Conservation (phyloP, 2,329 filamentous ascomycete species). For the Hypoxylon sp. region DNA sequence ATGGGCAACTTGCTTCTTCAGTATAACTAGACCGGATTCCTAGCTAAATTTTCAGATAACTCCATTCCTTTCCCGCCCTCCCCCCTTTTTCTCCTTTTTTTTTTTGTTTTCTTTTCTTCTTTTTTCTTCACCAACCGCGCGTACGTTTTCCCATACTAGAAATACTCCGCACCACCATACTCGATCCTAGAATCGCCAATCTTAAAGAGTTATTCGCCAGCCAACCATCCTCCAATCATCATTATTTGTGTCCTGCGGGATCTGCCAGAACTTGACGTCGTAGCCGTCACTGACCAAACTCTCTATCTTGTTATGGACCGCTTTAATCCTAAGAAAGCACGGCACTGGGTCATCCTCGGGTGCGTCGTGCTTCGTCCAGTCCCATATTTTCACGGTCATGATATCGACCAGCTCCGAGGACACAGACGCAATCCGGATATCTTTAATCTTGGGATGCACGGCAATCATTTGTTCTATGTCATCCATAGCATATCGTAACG, state of each 20-base stretch:
- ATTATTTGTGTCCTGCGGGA: background rate
- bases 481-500: background rate
- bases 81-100: too few relatives aligned
- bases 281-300: background rate
- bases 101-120: too few relatives aligned
- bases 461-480: background rate
- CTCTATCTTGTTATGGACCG: background rate
- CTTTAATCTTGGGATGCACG: background rate
- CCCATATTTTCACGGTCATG: background rate
- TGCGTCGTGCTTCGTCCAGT: background rate
- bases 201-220: too few relatives aligned
- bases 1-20: too few relatives aligned
- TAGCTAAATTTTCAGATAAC: too few relatives aligned
- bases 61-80: too few relatives aligned
- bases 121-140: too few relatives aligned
- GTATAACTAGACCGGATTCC: too few relatives aligned
- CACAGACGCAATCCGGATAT: background rate
- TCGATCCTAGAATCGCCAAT: too few relatives aligned
- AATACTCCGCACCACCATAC: too few relatives aligned
- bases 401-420: background rate
- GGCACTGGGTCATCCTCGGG: background rate
- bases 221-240: background rate
- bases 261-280: background rate
- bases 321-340: background rate
- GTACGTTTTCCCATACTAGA: too few relatives aligned